A percentile compares a stretch with the other conserved stretches of the same genome.
phyloP scores from a whole-genome alignment of 495 filamentous ascomycete species.

The Xylaria palmicola region DNA sequence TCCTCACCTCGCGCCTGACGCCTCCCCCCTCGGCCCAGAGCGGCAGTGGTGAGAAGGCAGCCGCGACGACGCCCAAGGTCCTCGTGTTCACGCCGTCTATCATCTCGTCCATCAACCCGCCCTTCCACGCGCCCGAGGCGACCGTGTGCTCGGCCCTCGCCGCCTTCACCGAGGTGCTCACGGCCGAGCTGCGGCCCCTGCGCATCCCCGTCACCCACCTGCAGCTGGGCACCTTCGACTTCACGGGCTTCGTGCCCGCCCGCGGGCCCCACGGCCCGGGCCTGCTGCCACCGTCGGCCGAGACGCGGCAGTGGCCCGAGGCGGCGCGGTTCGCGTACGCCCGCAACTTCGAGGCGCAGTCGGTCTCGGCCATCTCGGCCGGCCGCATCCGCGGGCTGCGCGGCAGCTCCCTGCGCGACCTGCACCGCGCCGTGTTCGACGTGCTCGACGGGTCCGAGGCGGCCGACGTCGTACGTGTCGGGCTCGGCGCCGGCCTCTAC shows the following conservation, averaged over 20 bases:
- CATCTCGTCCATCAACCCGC: constrained; percentile 75
- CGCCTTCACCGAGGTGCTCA: constrained; percentile 73
- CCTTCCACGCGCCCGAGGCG: constrained; percentile 82
- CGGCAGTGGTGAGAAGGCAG: constrained; percentile 35
- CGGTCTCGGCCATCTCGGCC: constrained; percentile 41
- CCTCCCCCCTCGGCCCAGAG: background rate
- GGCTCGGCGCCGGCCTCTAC: constrained; percentile 78
- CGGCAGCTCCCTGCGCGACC: constrained; percentile 67
- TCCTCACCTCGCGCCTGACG: constrained; percentile 56
- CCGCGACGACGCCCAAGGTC: constrained; percentile 53
- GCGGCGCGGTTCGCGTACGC: constrained; percentile 52
- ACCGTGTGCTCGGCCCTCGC: constrained; percentile 73
- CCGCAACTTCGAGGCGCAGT: constrained; percentile 55
- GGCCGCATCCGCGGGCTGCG: constrained; percentile 47
- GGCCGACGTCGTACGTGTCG: constrained; percentile 64
- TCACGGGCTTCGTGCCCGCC: constrained; percentile 44
- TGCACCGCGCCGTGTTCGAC: constrained; percentile 87
- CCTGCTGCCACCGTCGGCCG: constrained; percentile 39
- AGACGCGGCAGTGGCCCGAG: constrained; percentile 66
- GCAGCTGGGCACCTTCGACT: constrained; percentile 84
- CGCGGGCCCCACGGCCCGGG: constrained; percentile 29
- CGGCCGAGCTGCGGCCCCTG: constrained; percentile 70
- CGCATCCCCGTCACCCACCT: constrained; percentile 77
- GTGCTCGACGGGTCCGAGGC: constrained; percentile 57
- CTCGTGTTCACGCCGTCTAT: constrained; percentile 83